Percentiles rank a stretch among this genome's conserved stretches.
These are phyloP conservation scores for Physocladia obscura DNA, from an alignment of 192 early-diverging fungal genomes.

Conservation along the genomic window DNA sequence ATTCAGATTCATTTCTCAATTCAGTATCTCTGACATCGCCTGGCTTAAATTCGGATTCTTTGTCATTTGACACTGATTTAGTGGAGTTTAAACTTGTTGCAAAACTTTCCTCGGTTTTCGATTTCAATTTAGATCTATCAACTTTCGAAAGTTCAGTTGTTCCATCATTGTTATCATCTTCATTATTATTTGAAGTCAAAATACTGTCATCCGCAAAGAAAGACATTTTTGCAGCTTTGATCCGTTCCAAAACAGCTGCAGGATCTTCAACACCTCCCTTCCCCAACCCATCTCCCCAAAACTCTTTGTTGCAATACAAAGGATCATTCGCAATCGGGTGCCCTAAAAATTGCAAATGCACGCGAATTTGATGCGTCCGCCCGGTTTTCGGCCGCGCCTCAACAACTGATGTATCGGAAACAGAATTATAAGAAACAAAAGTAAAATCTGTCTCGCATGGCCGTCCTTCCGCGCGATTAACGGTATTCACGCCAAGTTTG, in stretches of 20 bases:
- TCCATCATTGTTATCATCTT: neutral
- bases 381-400: slow-evolving; percentile 84
- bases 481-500: slow-evolving; percentile 87
- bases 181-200: neutral
- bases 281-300: slow-evolving; percentile 75
- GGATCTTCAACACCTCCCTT: slow-evolving; percentile 18
- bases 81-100: neutral
- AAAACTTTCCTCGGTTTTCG: too few relatives aligned
- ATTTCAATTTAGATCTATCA: too few relatives aligned
- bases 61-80: too few relatives aligned
- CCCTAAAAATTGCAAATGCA: slow-evolving; percentile 91
- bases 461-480: slow-evolving; percentile 74
- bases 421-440: slow-evolving; percentile 60
- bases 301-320: slow-evolving; percentile 68
- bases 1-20: neutral
- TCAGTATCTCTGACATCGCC: neutral
- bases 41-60: neutral
- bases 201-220: neutral
- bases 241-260: slow-evolving; percentile 23
- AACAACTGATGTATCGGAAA: slow-evolving; percentile 65
- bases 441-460: slow-evolving; percentile 79
- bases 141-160: too few relatives aligned
- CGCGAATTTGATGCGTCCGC: slow-evolving; percentile 95
- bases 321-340: slow-evolving; percentile 95
- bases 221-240: slow-evolving; percentile 7